phyloP scores from a whole-genome alignment of 106 monocot species.

The Phalaenopsis equestris region DNA sequence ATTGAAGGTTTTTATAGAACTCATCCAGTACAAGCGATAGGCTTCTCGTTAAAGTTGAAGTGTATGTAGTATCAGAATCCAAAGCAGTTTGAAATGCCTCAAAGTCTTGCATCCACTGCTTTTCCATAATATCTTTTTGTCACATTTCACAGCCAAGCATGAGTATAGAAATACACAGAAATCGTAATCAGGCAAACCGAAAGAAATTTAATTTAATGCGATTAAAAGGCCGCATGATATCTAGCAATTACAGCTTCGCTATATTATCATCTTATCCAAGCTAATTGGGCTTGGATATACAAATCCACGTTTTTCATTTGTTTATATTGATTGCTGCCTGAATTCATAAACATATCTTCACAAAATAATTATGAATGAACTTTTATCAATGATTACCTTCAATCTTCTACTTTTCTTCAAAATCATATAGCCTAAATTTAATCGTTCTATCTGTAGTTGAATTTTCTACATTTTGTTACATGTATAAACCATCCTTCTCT shows the following conservation, averaged over 20 bases:
- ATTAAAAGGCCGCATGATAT: neutral
- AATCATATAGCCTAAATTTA: neutral
- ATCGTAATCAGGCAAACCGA: neutral
- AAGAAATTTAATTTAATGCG: neutral
- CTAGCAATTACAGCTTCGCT: neutral
- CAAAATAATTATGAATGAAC: neutral
- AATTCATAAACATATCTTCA: neutral
- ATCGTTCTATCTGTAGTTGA: neutral
- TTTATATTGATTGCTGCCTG: neutral
- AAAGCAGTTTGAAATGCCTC: constrained; percentile 79
- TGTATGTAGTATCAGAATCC: constrained; percentile 71
- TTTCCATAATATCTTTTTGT: neutral
- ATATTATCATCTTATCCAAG: neutral
- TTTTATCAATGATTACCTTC: neutral
- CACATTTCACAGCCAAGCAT: neutral
- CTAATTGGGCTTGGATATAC: neutral
- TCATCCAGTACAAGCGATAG: constrained; percentile 86
- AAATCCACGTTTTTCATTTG: neutral
- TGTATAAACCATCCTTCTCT: neutral
- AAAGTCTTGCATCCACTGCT: constrained; percentile 98
- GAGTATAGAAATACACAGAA: neutral
- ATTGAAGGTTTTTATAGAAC: constrained; percentile 82
- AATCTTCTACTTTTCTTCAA: neutral
- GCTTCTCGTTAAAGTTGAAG: constrained; percentile 70
- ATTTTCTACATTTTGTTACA: neutral